Conservation (phyloP, 164 flowering plant species). For the Paratinospora sagittata region DNA sequence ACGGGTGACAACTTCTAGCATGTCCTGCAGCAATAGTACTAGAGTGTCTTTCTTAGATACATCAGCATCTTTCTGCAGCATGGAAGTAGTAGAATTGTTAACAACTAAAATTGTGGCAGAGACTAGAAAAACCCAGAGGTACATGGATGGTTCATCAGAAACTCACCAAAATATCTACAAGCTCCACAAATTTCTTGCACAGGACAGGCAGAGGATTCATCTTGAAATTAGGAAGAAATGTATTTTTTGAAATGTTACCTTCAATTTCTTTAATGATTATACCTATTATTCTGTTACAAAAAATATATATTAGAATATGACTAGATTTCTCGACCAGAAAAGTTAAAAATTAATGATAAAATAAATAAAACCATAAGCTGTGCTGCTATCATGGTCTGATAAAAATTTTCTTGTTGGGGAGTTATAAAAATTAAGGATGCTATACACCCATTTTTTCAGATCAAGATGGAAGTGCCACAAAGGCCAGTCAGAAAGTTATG, state of each 20-base stretch:
- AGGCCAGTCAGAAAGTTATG: not conserved
- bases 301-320: not conserved
- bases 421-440: not conserved
- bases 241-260: conserved; percentile 62
- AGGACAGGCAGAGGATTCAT: conserved; percentile 63
- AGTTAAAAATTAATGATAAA: not conserved
- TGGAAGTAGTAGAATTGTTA: conserved; percentile 2
- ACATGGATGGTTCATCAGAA: not conserved
- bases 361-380: not conserved
- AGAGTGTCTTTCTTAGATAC: conserved; percentile 52
- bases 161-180: conserved; percentile 81
- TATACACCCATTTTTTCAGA: not conserved
- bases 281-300: conserved; percentile 62
- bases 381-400: not conserved
- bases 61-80: conserved; percentile 75
- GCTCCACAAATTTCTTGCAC: conserved; percentile 76
- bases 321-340: not conserved
- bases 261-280: conserved; percentile 84
- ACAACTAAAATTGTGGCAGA: not conserved
- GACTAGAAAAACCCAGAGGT: conserved; percentile 4
- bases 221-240: conserved; percentile 77
- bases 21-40: conserved; percentile 84
- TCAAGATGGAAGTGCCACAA: not conserved
- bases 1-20: conserved; percentile 93
- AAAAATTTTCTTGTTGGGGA: not conserved